A percentile compares a stretch with the other conserved stretches of the same genome.
These are phyloP conservation scores for Grosmannia huntii DNA, from an alignment of 2,329 filamentous ascomycete species.

Conservation along the genomic window DNA sequence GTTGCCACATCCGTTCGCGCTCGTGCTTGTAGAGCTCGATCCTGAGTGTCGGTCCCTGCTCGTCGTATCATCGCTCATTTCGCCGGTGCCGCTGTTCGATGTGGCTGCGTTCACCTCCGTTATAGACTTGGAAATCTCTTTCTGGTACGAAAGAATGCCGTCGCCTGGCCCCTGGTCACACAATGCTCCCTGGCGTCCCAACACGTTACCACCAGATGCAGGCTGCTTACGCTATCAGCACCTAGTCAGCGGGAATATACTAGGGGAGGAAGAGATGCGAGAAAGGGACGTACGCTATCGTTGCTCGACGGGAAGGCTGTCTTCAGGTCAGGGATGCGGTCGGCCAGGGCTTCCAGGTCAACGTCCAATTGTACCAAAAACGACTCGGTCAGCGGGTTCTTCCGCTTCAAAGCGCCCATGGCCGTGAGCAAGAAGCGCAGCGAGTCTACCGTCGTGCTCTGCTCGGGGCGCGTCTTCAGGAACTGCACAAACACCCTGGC, in stretches of 20 bases:
- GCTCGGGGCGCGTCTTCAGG: slow-evolving; percentile 83
- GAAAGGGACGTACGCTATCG: slow-evolving; percentile 34
- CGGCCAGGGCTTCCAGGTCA: slow-evolving; percentile 64
- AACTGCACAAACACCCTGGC: slow-evolving; percentile 93
- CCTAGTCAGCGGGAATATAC: not conserved
- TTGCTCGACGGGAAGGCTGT: slow-evolving; percentile 39
- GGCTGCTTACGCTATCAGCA: slow-evolving; percentile 11
- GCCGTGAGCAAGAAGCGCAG: slow-evolving; percentile 83
- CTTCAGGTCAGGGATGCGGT: slow-evolving; percentile 45
- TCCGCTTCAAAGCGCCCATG: slow-evolving; percentile 77
- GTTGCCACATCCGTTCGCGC: not conserved
- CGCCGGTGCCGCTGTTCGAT: not conserved
- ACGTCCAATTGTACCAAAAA: slow-evolving; percentile 90
- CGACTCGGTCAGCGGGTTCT: slow-evolving; percentile 85
- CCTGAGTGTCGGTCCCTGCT: slow-evolving; percentile 1
- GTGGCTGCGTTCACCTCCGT: not conserved
- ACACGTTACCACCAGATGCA: not conserved
- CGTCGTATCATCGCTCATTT: slow-evolving; percentile 1
- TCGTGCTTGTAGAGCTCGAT: slow-evolving; percentile 2
- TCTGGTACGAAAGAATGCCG: slow-evolving; percentile 29
- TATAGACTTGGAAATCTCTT: slow-evolving; percentile 6
- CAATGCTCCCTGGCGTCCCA: slow-evolving; percentile 5
- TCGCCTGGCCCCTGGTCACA: slow-evolving; percentile 15
- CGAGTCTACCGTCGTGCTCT: slow-evolving; percentile 64
- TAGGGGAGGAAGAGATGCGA: not conserved